A percentile compares a stretch with the other conserved stretches of the same genome.
These are phyloP conservation scores for Pythium dissimile DNA, from an alignment of 352 stramenopile genomes.

Conservation along the genomic window DNA sequence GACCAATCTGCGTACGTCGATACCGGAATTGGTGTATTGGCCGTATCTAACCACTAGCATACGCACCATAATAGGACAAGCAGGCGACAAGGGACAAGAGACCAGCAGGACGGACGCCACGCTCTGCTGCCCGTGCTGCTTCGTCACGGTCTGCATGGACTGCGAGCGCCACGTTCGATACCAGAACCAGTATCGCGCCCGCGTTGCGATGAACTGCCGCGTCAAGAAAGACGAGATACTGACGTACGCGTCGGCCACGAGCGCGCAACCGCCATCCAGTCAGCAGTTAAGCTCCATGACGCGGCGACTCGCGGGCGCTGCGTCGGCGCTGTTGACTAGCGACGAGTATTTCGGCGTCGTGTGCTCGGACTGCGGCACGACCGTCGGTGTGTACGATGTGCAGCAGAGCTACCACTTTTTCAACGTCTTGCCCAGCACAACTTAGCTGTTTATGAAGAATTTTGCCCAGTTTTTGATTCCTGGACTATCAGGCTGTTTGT, in stretches of 20 bases:
- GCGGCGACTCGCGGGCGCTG: constrained; percentile 16
- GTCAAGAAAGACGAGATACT: constrained; percentile 67
- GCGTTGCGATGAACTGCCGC: constrained; percentile 63
- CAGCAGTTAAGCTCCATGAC: constrained; percentile 31
- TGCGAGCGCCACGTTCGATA: constrained; percentile 68
- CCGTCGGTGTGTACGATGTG: constrained; percentile 63
- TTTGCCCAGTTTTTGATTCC: no score
- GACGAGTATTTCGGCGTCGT: constrained; percentile 68
- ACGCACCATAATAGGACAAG: no score
- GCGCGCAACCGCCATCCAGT: constrained; percentile 5
- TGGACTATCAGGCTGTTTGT: no score
- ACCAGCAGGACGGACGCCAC: constrained; percentile 40
- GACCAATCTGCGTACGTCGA: constrained; percentile 43
- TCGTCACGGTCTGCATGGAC: constrained; percentile 73
- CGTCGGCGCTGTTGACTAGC: constrained; percentile 25
- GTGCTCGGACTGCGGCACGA: constrained; percentile 75
- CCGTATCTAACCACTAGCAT: neutral
- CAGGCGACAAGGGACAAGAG: constrained; percentile 7
- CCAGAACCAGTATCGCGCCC: constrained; percentile 65
- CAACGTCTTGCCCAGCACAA: constrained; percentile 63
- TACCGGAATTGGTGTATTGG: neutral
- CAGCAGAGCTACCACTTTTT: constrained; percentile 73
- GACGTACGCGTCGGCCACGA: constrained; percentile 38
- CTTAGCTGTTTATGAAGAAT: no score
- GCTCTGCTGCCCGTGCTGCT: constrained; percentile 78